Base-by-base conservation (phyloP, 495 filamentous ascomycete species). In the Penicillium cosmopolitanum region DNA sequence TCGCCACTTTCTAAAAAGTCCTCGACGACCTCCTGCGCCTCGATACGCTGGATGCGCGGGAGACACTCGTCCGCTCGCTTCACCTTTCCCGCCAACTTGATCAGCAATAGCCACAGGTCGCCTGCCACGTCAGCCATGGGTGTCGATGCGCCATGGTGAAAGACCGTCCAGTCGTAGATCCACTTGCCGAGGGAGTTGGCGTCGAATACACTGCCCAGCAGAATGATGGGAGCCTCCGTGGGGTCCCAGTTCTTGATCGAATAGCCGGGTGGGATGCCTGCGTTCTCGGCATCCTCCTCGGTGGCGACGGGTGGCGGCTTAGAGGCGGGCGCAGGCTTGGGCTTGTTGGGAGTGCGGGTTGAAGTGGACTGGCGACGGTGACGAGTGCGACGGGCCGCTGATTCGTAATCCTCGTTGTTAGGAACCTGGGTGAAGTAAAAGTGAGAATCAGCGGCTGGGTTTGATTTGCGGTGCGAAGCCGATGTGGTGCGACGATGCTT, bases 111-210 rank as follows among this genome's bases (percentile, higher is more conserved):
- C 95, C 95, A 98, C 60, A 98, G 77, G 67, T 97, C 93, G 68
- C 95, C 95, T 18, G 95, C 93, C 70, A 96, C 87, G 58, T 97
- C 93, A 42, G 92, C 86, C 71, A 97, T 93, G 59, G 95, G 91
- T 4, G 91, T 92, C 28, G 85, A 85, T 11, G 92, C 83, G 42
- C 92, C 92, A 63, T 96, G 89, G 72, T 89, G 87, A 78, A 91
- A 97, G 58, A 97, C 91, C 33, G 95, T 97, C 95, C 95, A 98
- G 82, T 98, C 96, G 79, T 96, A 98, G 72, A 98, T 94, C 95
- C 95, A 98, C 76, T 97, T 96, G 67, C 95, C 95, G 15, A 98
- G 84, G 19, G 91, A 96, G 83, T 97, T 97, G 73, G 95, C 91
- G 68, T 98, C 96, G 70, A 98, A 98, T 47, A 98, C 95, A 70